Base-by-base conservation (phyloP, 1,284 basidiomycete genomes). In the Exsudoporus floridanus region DNA sequence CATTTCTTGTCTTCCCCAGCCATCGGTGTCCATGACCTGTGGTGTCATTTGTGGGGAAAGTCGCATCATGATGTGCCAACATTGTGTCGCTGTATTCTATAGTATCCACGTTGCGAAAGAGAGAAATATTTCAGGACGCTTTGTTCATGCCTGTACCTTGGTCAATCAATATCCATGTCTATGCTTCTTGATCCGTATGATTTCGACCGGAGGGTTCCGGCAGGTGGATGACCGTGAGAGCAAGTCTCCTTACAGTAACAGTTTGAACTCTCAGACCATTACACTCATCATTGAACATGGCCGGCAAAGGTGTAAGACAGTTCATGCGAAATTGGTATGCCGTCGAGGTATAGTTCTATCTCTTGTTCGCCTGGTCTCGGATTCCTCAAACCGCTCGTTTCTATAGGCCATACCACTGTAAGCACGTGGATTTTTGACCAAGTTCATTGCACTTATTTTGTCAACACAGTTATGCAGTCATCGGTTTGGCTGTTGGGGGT, bases 261-360 rank as follows among this genome's bases (percentile, higher is more conserved):
- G 14, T 25, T 45, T 25, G 23, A 23, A 23, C 23, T 23, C 23
- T 23, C 5, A 35, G 12, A 37, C 27, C 13, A 21, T 37, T 13
- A 41, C 47, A 52, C 43, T 16, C 3, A 64, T 31, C 46, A 41
- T 52, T 33, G 40, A 60, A 55, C 52, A 72, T 70, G 69, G 56
- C 56, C 30, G 46, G 38, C 50, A 60, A 50, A 51, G 54, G 69
- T 53, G 28, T 16, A 23, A 67, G 57, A 49, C 49, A 62, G 19
- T 79, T 86, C 63, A 77, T 86, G 79, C 86, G 80, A 74, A 77
- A 90, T 74, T 91, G 89, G 88, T 90, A 79, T 65, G 88, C 88
- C 73, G 76, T 91, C 62, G 88, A 91, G 86, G 89, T 88, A 57
- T 27, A 19, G 73, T 70, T 31, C 18, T 47, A 16, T 28, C 50